phyloP scores from a whole-genome alignment of 495 filamentous ascomycete species.

The Neurospora sp. region DNA sequence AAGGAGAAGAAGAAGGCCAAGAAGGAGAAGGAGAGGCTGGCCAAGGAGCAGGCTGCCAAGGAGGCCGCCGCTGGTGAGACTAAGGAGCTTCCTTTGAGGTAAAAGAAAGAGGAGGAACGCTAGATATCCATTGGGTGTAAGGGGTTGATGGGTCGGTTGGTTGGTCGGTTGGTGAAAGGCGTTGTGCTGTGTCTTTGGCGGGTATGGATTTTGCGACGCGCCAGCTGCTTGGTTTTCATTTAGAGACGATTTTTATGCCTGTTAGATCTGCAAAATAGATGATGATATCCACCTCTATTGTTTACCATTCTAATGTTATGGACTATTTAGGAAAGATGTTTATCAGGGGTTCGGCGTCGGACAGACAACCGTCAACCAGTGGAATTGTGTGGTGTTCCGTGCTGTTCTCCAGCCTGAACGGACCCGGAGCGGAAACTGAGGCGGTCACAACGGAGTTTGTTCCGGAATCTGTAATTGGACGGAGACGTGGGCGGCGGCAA shows the following conservation, averaged over 20 bases:
- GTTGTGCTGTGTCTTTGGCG: not conserved
- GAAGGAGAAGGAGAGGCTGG: conserved; percentile 23
- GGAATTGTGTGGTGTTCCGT: not conserved
- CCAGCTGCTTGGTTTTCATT: not conserved
- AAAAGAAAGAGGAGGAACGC: not conserved
- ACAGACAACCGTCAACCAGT: not conserved
- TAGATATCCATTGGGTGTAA: not conserved
- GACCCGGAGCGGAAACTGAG: not conserved
- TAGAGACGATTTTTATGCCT: not conserved
- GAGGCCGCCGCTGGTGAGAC: conserved; percentile 7
- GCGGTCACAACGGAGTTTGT: not conserved
- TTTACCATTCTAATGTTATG: not conserved
- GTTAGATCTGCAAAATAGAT: not conserved
- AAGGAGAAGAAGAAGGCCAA: conserved; percentile 20
- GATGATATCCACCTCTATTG: not conserved
- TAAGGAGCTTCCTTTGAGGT: not conserved
- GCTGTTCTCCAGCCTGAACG: not conserved
- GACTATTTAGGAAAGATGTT: not conserved
- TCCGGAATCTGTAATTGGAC: not conserved
- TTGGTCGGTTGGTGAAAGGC: not conserved
- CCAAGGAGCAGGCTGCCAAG: conserved; percentile 17
- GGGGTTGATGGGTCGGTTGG: not conserved
- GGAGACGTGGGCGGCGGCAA: not conserved
- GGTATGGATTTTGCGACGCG: not conserved
- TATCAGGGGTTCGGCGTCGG: not conserved